Conservation (phyloP, 257 asterid species). For the Asclepias syriaca region DNA sequence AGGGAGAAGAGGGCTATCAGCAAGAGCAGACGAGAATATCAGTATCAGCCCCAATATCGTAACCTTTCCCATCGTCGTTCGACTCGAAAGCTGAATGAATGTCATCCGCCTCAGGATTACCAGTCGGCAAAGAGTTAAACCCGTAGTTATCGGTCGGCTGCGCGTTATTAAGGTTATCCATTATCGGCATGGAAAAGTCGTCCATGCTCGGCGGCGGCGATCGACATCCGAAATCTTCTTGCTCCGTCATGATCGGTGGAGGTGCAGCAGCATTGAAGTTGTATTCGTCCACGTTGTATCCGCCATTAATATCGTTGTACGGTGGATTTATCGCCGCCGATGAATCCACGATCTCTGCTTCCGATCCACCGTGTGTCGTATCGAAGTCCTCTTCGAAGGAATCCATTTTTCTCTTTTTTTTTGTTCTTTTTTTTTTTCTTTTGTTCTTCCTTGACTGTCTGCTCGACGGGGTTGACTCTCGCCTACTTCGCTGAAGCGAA, state of each 20-base stretch:
- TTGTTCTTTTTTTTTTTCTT: too few species aligned
- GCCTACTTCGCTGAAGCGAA: too few species aligned
- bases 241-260: slow-evolving; percentile 9
- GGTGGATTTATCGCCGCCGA: slow-evolving; percentile 24
- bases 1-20: slow-evolving; percentile 76
- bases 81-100: slow-evolving; percentile 26
- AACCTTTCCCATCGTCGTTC: slow-evolving; percentile 36
- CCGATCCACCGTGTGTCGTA: slow-evolving; percentile 27
- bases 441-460: too few species aligned
- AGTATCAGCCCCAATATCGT: slow-evolving; percentile 40
- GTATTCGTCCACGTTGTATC: slow-evolving; percentile 6
- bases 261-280: slow-evolving; percentile 33
- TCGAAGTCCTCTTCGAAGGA: slow-evolving; percentile 43
- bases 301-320: slow-evolving; percentile 23
- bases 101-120: slow-evolving; percentile 2
- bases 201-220: too few species aligned
- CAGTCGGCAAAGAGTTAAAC: slow-evolving; percentile 19
- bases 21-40: slow-evolving; percentile 41
- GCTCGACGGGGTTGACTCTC: too few species aligned
- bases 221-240: slow-evolving; percentile 19
- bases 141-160: slow-evolving; percentile 31
- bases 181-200: slow-evolving; percentile 17
- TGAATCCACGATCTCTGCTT: slow-evolving; percentile 26
- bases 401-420: too few species aligned
- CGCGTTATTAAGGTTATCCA: slow-evolving; percentile 18